Evolutionary conservation across 306 rosid genomes (phyloP), one percentile per base, ranked within the genome.

Genomic region (peach (Prunus persica)): DNA sequence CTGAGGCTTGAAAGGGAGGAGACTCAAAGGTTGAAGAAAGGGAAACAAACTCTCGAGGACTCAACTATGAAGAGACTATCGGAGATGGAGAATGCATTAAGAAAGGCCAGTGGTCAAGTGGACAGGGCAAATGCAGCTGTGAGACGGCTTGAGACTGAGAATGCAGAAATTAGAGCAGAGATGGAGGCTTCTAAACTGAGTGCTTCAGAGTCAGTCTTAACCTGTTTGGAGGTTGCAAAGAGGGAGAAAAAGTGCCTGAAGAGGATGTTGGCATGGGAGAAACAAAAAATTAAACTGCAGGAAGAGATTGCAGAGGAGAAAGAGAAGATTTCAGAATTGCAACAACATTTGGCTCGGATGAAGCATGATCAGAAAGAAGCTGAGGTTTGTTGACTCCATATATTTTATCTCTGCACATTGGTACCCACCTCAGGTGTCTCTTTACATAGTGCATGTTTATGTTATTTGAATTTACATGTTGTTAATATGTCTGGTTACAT

Each of bases 181-280:
- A 92, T 90, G 97, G 97, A 92, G 90, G 99, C 99, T 80, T 92
- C 94, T 56, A 95, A 95, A 76, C 78, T 95, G 86, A 95, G 99
- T 86, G 97, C 99, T 19, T 89, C 96, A 61, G 99, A 95, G 80
- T 92, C 99, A 0, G 93, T 87, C 67, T 78, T 80, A 11, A 81
- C 97, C 77, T 89, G 97, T 85, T 86, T 89, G 81, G 91, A 95
- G 86, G 91, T 91, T 60, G 92, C 90, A 14, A 95, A 90, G 89
- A 90, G 93, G 86, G 99, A 95, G 92, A 95, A 88, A 73, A 95
- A 84, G 74, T 89, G 78, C 79, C 69, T 86, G 67, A 95, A 92
- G 88, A 95, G 85, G 88, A 88, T 95, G 77, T 81, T 86, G 75
- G 93, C 97, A 65, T 95, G 99, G 99, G 99, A 95, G 82, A 95